phyloP scores from a whole-genome alignment of 306 rosid species.

The Oxytropis ochrocephala region DNA sequence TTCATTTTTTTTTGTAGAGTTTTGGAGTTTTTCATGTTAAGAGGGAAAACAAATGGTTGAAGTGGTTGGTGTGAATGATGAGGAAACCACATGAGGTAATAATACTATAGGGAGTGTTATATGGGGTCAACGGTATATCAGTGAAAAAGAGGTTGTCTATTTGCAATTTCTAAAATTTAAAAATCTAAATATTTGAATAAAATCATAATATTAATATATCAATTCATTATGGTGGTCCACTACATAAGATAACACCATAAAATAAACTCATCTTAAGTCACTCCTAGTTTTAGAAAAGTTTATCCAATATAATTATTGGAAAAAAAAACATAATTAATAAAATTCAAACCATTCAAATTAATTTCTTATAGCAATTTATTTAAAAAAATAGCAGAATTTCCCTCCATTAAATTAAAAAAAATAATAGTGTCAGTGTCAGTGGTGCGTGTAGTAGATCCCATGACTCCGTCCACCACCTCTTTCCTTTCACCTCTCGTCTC shows the following conservation, averaged over 20 bases:
- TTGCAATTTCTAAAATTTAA: no score
- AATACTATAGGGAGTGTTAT: no score
- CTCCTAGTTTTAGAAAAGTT: not conserved
- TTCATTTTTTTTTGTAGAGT: no score
- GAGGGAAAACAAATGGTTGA: no score
- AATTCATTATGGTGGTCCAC: not conserved
- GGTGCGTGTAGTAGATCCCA: slow-evolving; percentile 17
- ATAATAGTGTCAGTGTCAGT: not conserved
- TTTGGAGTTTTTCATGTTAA: no score
- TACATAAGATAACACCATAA: not conserved
- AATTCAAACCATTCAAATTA: not conserved
- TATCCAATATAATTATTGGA: not conserved
- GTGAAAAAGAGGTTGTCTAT: no score
- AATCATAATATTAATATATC: no score
- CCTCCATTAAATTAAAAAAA: not conserved
- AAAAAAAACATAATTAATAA: no score
- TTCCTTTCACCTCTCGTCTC: slow-evolving; percentile 29
- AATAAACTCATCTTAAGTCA: not conserved
- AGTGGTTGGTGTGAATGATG: no score
- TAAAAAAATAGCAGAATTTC: not conserved
- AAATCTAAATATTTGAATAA: no score
- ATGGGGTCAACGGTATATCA: no score
- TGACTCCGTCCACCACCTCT: slow-evolving; percentile 44
- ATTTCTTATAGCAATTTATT: not conserved
- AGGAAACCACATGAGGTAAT: no score